A percentile compares a stretch with the other conserved stretches of the same genome.
Conservation (phyloP, 148 eudicot genomes). For the Fagopyrum homotropicum region DNA sequence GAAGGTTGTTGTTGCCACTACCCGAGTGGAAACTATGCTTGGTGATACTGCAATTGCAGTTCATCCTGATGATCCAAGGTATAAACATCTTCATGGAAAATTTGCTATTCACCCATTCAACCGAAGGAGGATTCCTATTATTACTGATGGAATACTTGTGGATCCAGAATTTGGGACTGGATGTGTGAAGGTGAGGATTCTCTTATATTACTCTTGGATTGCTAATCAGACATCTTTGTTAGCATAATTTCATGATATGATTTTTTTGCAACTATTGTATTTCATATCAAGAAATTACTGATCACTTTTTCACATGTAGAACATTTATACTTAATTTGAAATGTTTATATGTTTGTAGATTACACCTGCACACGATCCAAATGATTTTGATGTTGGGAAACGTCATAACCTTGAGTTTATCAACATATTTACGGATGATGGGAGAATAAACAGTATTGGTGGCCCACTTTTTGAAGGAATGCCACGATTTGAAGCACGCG, state of each 20-base stretch:
- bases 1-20: slow-evolving; percentile 93
- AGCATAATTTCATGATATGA: not conserved
- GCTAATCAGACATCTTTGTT: not conserved
- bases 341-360: slow-evolving; percentile 43
- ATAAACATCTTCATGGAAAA: slow-evolving; percentile 79
- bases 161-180: slow-evolving; percentile 90
- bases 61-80: slow-evolving; percentile 82
- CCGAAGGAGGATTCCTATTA: slow-evolving; percentile 77
- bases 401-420: slow-evolving; percentile 77
- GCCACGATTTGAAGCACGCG: slow-evolving; percentile 82
- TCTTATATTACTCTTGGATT: not conserved
- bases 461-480: slow-evolving; percentile 64
- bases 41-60: slow-evolving; percentile 97
- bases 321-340: not conserved
- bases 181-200: slow-evolving; percentile 71
- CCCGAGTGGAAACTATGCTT: slow-evolving; percentile 94
- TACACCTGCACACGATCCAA: slow-evolving; percentile 96
- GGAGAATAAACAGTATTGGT: slow-evolving; percentile 77
- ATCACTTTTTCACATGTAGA: not conserved
- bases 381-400: slow-evolving; percentile 94
- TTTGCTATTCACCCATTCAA: slow-evolving; percentile 85
- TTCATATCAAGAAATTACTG: not conserved
- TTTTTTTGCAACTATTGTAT: not conserved
- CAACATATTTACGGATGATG: slow-evolving; percentile 86
- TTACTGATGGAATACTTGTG: slow-evolving; percentile 77